These are phyloP conservation scores for Fraxinus platypoda DNA, from an alignment of 305 asterid genomes.

Conservation along the genomic window DNA sequence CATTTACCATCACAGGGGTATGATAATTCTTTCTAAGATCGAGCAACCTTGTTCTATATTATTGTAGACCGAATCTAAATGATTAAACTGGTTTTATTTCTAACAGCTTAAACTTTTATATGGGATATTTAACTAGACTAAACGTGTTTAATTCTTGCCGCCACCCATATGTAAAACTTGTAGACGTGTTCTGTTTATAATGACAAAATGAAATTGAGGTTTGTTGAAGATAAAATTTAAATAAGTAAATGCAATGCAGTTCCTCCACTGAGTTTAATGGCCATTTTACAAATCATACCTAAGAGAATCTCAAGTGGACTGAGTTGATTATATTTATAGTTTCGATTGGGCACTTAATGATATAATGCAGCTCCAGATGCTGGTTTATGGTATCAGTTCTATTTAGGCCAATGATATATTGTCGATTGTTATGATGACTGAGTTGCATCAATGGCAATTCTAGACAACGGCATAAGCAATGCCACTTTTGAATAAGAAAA, in stretches of 20 bases:
- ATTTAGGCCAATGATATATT: neutral
- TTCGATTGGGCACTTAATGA: neutral
- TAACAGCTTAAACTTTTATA: neutral
- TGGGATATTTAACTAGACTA: neutral
- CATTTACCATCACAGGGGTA: constrained; percentile 88
- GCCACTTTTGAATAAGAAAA: neutral
- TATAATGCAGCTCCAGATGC: neutral
- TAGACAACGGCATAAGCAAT: neutral
- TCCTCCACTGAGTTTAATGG: neutral
- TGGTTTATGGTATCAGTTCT: neutral
- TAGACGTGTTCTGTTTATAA: too few relatives aligned
- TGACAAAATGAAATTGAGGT: neutral
- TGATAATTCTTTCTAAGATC: neutral
- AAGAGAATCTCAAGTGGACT: neutral
- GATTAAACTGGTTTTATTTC: neutral
- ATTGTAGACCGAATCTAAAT: neutral
- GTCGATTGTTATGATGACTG: neutral
- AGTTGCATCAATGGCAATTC: neutral
- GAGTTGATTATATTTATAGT: neutral
- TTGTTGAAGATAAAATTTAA: neutral
- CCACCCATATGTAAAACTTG: neutral
- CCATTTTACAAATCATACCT: neutral
- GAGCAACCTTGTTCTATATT: neutral
- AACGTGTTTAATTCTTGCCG: neutral
- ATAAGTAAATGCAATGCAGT: neutral